phyloP scores from a whole-genome alignment of 2,329 filamentous ascomycete species.

The Trichoderma pleuroti region DNA sequence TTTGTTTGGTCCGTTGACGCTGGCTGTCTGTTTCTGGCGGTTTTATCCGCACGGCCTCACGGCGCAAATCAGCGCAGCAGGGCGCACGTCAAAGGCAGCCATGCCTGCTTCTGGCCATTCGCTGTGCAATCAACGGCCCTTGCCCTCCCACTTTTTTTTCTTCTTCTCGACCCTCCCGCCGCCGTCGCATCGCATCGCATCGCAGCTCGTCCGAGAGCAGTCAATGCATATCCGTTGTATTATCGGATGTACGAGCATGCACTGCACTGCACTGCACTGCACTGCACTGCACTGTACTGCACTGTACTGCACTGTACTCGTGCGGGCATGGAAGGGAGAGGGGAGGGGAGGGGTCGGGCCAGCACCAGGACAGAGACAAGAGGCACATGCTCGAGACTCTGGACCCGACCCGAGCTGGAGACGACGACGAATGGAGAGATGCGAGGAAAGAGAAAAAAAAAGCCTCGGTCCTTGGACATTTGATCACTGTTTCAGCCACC shows the following conservation, averaged over 20 bases:
- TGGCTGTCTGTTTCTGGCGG: background rate
- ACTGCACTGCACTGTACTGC: too few relatives aligned
- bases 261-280: background rate
- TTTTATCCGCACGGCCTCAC: background rate
- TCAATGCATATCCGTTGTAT: background rate
- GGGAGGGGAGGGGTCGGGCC: background rate
- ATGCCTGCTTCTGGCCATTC: slow-evolving; percentile 1
- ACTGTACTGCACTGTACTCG: background rate
- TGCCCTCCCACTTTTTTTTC: background rate
- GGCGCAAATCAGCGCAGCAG: background rate
- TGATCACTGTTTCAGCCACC: slow-evolving; percentile 13
- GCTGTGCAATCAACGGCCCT: background rate
- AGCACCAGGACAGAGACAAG: background rate
- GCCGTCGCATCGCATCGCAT: slow-evolving; percentile 16
- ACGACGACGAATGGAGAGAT: background rate
- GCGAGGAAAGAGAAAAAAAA: background rate
- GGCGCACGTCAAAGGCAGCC: background rate
- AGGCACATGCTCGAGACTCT: background rate
- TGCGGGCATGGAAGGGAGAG: background rate
- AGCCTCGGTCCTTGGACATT: slow-evolving; percentile 8
- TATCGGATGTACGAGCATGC: background rate
- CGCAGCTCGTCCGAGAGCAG: background rate
- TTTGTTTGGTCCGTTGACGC: too few relatives aligned
- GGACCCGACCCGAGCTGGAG: background rate
- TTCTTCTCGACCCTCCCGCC: background rate